Percentiles rank a stretch among this genome's conserved stretches.
These are phyloP conservation scores for Aureobasidium sp. DNA, from an alignment of 2,329 filamentous ascomycete genomes.

Conservation along the genomic window DNA sequence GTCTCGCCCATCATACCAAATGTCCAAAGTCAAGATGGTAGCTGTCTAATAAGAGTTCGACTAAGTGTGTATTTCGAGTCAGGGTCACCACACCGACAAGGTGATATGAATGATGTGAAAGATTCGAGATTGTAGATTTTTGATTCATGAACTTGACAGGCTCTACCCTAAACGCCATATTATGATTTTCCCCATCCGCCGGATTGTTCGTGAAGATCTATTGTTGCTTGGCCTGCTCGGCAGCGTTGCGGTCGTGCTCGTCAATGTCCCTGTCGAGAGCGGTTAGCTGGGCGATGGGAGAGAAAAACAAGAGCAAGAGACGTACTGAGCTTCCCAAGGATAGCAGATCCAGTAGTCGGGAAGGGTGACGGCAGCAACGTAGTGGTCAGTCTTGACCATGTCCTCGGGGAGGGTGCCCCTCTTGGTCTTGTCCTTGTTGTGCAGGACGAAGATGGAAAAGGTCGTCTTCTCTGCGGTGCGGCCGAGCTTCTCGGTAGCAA, in stretches of 20 bases:
- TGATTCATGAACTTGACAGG: conserved; percentile 3
- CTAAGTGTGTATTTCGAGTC: neutral
- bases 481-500: conserved; percentile 67
- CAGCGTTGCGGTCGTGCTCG: conserved; percentile 72
- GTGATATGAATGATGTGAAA: neutral
- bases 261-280: conserved; percentile 66
- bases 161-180: conserved; percentile 11
- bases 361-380: conserved; percentile 80
- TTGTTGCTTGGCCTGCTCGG: conserved; percentile 21
- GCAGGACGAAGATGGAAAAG: conserved; percentile 92
- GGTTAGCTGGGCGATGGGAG: neutral
- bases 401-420: conserved; percentile 76
- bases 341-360: conserved; percentile 98
- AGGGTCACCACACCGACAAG: neutral
- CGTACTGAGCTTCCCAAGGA: conserved; percentile 84
- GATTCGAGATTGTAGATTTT: neutral
- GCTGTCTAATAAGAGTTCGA: neutral
- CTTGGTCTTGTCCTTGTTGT: conserved; percentile 98
- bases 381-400: conserved; percentile 66
- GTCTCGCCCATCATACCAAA: too few relatives aligned
- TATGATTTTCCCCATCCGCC: neutral
- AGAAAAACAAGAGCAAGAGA: conserved; percentile 18
- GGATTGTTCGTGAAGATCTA: conserved; percentile 10
- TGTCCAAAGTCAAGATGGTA: too few relatives aligned
- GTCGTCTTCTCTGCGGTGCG: conserved; percentile 65